Evolutionary conservation across 805 yeast genomes (phyloP).

Genomic region (Teunomyces lycoperdinae): DNA sequence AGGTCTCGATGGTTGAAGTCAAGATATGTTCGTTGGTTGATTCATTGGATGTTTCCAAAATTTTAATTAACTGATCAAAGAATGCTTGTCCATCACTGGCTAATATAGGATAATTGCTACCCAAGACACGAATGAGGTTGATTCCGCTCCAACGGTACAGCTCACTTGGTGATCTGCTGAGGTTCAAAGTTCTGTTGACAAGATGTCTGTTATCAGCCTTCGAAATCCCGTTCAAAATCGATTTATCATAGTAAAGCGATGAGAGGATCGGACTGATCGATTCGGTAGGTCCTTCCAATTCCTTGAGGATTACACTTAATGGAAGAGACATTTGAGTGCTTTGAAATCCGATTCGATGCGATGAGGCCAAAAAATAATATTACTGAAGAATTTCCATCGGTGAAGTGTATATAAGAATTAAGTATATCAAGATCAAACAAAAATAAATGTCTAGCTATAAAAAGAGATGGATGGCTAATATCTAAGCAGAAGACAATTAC

Average conservation of each 20-base stretch:
- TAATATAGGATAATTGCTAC: constrained; percentile 33
- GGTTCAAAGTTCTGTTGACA: constrained; percentile 40
- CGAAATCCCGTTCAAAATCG: constrained; percentile 40
- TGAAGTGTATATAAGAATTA: background rate
- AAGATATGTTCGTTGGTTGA: constrained; percentile 33
- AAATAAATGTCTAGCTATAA: background rate
- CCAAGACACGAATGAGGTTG: constrained; percentile 47
- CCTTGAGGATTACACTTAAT: constrained; percentile 6
- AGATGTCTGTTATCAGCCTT: constrained; percentile 51
- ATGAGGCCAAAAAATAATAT: background rate
- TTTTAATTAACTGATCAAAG: constrained; percentile 39
- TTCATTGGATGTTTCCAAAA: constrained; percentile 37
- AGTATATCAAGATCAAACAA: background rate
- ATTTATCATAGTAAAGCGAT: constrained; percentile 25
- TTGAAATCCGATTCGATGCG: background rate
- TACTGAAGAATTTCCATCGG: background rate
- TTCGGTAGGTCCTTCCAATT: constrained; percentile 7
- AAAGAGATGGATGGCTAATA: background rate
- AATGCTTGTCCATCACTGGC: constrained; percentile 41
- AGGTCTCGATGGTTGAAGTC: constrained; percentile 36
- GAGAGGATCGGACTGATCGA: constrained; percentile 30
- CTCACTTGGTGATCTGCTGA: constrained; percentile 43
- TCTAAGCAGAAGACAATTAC: constrained; percentile 1
- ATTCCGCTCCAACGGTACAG: constrained; percentile 59
- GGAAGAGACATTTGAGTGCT: constrained; percentile 9